Percentiles rank a stretch among this genome's conserved stretches.
Evolutionary conservation across 768 basidiomycete genomes (phyloP).

Genomic region (Psilocybe sp.): DNA sequence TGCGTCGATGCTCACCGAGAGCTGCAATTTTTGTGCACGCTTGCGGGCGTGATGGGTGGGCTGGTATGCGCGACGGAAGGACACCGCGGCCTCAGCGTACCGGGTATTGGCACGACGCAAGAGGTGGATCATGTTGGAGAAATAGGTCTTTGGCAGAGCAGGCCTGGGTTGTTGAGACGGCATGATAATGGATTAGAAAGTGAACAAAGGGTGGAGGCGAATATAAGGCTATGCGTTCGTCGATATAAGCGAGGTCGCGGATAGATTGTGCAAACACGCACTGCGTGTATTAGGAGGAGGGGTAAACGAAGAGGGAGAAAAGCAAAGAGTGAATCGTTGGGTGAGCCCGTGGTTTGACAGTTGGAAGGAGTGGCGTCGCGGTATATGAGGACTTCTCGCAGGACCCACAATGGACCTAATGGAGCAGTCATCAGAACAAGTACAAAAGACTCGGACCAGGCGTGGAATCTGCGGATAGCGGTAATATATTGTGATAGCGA

Average conservation of each 20-base stretch:
- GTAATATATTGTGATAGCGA: too few relatives aligned
- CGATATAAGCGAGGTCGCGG: neutral
- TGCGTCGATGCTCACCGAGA: conserved; percentile 39
- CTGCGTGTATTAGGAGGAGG: neutral
- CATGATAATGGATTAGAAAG: neutral
- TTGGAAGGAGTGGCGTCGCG: too few relatives aligned
- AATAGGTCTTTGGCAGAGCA: neutral
- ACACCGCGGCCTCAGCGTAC: conserved; percentile 34
- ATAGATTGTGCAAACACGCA: neutral
- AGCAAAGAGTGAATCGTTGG: neutral
- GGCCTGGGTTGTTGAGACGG: neutral
- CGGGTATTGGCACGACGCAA: conserved; percentile 42
- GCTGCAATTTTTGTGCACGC: conserved; percentile 42
- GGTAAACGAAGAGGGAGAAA: neutral
- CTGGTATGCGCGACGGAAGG: conserved; percentile 29
- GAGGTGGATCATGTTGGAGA: conserved; percentile 15
- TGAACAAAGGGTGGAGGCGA: neutral
- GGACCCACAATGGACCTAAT: too few relatives aligned
- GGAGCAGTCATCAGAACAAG: too few relatives aligned
- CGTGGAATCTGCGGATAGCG: too few relatives aligned
- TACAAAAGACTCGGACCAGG: too few relatives aligned
- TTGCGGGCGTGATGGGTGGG: conserved; percentile 46
- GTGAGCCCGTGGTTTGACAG: too few relatives aligned
- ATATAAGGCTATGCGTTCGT: neutral
- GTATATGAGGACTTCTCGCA: too few relatives aligned